Conservation (phyloP, 169 alveolate species). For the Eimeria praecox region DNA sequence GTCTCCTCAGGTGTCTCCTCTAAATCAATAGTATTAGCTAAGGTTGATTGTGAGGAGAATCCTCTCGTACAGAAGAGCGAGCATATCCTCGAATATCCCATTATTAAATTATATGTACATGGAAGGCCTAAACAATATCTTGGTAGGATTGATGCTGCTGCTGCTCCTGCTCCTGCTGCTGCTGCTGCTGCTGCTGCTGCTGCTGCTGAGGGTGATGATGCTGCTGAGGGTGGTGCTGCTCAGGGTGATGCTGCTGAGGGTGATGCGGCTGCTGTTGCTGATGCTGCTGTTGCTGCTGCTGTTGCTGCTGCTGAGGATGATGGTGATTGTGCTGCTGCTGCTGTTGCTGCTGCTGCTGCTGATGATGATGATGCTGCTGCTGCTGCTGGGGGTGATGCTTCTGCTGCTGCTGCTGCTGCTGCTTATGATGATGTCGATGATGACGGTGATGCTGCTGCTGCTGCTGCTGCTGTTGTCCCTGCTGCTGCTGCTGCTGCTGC, state of each 20-base stretch:
- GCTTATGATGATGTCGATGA: too few species aligned
- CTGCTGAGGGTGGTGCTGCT: too few species aligned
- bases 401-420: neutral
- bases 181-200: neutral
- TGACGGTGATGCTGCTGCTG: neutral
- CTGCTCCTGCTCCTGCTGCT: too few species aligned
- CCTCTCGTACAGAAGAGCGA: conserved; percentile 78
- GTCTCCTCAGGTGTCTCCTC: neutral
- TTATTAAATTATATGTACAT: conserved; percentile 85
- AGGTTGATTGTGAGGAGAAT: conserved; percentile 77
- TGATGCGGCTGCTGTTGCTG: neutral
- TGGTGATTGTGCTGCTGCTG: neutral
- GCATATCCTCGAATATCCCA: conserved; percentile 88
- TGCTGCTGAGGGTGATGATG: neutral
- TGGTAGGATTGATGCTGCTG: conserved; percentile 55
- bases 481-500: neutral
- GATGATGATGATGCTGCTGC: too few species aligned
- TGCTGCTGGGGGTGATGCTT: neutral
- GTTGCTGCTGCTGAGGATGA: too few species aligned
- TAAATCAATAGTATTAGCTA: too few species aligned
- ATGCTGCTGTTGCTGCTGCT: neutral
- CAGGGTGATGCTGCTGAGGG: conserved; percentile 38
- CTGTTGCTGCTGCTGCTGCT: neutral
- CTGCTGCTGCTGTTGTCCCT: neutral
- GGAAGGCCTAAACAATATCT: conserved; percentile 84